These are phyloP conservation scores for Remersonia thermophila DNA, from an alignment of 2,329 filamentous ascomycete genomes.

Conservation along the genomic window DNA sequence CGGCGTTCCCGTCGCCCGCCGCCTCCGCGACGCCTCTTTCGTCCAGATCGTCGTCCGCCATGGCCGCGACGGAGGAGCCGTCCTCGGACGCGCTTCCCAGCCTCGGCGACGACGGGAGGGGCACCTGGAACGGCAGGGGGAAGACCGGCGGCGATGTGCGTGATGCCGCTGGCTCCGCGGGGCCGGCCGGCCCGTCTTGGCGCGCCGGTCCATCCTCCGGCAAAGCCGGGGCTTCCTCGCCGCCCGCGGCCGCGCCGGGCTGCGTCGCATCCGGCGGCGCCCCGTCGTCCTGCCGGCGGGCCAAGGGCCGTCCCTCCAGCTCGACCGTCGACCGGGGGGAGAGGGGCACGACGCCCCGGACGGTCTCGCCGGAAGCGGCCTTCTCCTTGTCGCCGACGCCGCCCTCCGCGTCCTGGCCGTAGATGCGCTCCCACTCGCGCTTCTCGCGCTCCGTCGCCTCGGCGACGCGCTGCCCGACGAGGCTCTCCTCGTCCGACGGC, in stretches of 20 bases:
- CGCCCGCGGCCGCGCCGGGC: no score
- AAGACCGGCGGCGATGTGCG: constrained; percentile 26
- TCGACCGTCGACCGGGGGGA: no score
- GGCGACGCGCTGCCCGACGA: constrained; percentile 55
- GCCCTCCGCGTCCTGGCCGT: constrained; percentile 22
- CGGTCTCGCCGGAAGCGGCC: no score
- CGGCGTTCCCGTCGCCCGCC: neutral
- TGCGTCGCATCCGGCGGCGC: constrained; percentile 43
- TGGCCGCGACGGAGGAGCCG: constrained; percentile 56
- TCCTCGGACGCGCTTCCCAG: constrained; percentile 32
- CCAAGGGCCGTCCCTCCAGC: no score
- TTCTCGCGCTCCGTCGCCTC: constrained; percentile 39
- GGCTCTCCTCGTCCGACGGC: constrained; percentile 51
- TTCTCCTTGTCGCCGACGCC: constrained; percentile 18
- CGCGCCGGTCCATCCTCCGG: neutral
- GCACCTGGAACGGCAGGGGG: neutral
- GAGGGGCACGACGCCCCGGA: no score
- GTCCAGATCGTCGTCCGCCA: constrained; percentile 42
- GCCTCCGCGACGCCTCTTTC: neutral
- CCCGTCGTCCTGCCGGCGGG: no score
- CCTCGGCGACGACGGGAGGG: neutral
- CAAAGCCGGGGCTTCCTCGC: neutral
- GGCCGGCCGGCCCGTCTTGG: neutral
- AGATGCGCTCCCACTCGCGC: constrained; percentile 18
- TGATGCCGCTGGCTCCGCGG: neutral